phyloP scores from a whole-genome alignment of 176 grass and related monocot genomes.

The Carex parvula region DNA sequence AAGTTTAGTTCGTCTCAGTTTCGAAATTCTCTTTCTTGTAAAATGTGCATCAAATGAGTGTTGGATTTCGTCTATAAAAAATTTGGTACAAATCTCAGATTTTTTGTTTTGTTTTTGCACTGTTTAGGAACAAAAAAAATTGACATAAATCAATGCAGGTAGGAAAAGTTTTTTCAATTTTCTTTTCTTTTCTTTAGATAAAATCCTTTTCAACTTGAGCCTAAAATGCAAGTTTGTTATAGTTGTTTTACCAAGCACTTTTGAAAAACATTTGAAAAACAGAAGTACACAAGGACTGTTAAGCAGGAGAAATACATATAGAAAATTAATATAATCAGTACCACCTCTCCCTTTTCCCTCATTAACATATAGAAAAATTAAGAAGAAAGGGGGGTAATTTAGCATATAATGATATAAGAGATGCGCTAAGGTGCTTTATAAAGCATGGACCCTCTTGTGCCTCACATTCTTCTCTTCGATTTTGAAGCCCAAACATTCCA shows the following conservation, averaged over 20 bases:
- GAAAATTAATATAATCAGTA: background rate
- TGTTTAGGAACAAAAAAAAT: background rate
- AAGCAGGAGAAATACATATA: background rate
- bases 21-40: background rate
- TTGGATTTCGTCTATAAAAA: background rate
- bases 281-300: background rate
- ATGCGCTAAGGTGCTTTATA: no score
- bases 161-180: background rate
- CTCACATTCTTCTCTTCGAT: no score
- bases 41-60: background rate
- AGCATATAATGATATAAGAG: no score
- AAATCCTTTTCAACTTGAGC: background rate
- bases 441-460: no score
- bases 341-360: background rate
- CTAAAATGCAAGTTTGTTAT: background rate
- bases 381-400: background rate
- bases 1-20: background rate
- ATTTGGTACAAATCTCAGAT: background rate
- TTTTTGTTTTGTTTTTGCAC: background rate
- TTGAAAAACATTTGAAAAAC: background rate
- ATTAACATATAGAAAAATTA: background rate
- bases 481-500: no score
- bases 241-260: background rate
- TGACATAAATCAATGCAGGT: background rate
- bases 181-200: background rate